Conservation (phyloP, 106 monocot species). For the Acorus gramineus region DNA sequence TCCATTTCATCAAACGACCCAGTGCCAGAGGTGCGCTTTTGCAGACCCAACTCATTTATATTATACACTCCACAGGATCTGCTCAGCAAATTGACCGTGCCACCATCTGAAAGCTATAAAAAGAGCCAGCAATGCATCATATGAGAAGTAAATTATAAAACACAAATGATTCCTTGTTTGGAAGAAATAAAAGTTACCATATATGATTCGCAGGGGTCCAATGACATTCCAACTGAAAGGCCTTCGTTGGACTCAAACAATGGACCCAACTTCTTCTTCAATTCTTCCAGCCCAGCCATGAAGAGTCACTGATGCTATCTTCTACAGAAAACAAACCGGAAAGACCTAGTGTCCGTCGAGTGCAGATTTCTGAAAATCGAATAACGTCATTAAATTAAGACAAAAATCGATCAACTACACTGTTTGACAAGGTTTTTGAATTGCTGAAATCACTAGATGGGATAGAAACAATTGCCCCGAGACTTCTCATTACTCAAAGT, state of each 20-base stretch:
- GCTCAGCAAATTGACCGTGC: slow-evolving; percentile 87
- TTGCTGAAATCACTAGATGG: too few relatives aligned
- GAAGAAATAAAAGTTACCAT: slow-evolving; percentile 35
- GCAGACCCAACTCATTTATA: slow-evolving; percentile 83
- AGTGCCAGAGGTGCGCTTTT: slow-evolving; percentile 34
- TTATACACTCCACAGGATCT: slow-evolving; percentile 83
- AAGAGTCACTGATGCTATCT: background rate
- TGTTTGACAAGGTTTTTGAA: too few relatives aligned
- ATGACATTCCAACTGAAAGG: slow-evolving; percentile 22
- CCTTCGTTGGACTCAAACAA: slow-evolving; percentile 74
- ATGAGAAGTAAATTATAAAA: background rate
- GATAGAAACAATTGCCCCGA: too few relatives aligned
- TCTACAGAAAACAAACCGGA: too few relatives aligned
- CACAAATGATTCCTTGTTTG: background rate
- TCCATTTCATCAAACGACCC: slow-evolving; percentile 43
- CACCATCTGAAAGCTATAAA: slow-evolving; percentile 75
- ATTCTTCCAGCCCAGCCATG: slow-evolving; percentile 90
- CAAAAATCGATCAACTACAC: too few relatives aligned
- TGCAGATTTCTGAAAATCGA: too few relatives aligned
- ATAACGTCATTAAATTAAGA: too few relatives aligned
- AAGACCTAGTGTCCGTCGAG: too few relatives aligned
- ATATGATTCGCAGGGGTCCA: slow-evolving; percentile 72
- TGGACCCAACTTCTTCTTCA: slow-evolving; percentile 81
- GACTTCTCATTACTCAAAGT: too few relatives aligned
- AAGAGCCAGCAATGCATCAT: slow-evolving; percentile 1